These are phyloP conservation scores for Solanum hybrid DNA, from an alignment of 305 asterid species.

Conservation along the genomic window DNA sequence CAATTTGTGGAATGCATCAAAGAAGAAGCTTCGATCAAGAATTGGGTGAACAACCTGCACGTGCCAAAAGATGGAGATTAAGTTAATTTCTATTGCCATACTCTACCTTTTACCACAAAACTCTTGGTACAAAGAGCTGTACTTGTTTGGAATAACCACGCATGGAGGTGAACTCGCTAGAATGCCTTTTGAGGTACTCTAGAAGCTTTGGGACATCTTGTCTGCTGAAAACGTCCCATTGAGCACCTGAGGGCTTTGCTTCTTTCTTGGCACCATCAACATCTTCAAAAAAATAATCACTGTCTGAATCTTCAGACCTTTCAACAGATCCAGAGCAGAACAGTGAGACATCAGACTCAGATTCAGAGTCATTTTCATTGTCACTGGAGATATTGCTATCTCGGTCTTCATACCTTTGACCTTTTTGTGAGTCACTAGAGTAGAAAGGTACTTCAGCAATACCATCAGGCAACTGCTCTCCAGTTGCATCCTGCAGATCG, in stretches of 20 bases:
- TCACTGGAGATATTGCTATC: conserved; percentile 42
- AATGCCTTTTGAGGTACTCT: conserved; percentile 64
- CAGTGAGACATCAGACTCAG: conserved; percentile 59
- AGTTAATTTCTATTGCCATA: background rate
- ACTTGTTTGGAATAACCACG: conserved; percentile 48
- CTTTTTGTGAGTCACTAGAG: conserved; percentile 34
- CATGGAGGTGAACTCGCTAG: conserved; percentile 51
- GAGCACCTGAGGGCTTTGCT: conserved; percentile 59
- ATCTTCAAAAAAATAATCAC: conserved; percentile 43
- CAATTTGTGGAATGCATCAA: conserved; percentile 86
- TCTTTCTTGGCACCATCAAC: conserved; percentile 34
- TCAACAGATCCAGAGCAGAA: conserved; percentile 61
- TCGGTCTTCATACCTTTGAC: conserved; percentile 23
- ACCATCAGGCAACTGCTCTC: conserved; percentile 48
- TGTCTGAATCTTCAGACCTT: conserved; percentile 52
- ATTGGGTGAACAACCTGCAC: conserved; percentile 73
- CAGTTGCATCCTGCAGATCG: conserved; percentile 48
- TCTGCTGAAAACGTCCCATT: conserved; percentile 83
- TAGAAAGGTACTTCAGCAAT: conserved; percentile 38
- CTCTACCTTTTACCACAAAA: conserved; percentile 1
- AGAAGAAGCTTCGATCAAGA: conserved; percentile 72
- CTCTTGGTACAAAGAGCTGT: conserved; percentile 11
- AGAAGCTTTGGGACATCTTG: conserved; percentile 84
- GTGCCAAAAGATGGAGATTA: background rate
- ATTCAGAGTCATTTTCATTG: conserved; percentile 34